Base-by-base conservation (phyloP, 2,329 filamentous ascomycete species). In the Ciborinia camelliae region DNA sequence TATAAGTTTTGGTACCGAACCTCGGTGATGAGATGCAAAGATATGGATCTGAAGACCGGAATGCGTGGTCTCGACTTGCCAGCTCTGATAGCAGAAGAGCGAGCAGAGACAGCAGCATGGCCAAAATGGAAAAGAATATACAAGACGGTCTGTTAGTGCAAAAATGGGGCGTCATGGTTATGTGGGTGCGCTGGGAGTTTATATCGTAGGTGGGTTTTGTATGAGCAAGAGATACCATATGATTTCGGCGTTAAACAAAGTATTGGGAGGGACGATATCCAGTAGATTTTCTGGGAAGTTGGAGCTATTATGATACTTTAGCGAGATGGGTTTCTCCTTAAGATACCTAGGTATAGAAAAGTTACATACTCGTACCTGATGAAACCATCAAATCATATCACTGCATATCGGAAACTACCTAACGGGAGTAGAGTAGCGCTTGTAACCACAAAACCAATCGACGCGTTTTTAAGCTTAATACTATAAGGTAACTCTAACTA, bases 31-130 rank as follows among this genome's bases (percentile, higher is more conserved):
- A 81, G 83, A 23, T 78, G 84, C 41, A 80, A 82, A 59, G 89
- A 96, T 68, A 96, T 97, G 87, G 93, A 97, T 77, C 79, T 97
- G 68, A 85, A 89, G 66, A 96, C 92, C 0, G 94, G 94, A 2
- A 86, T 92, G 35, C 82, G 93, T 32, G 92, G 97, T 73, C 84
- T 97, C 65, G 93, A 97, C 75, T 79, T 97, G 52, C 86, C 87
- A 35, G 85, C 90, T 66, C 78, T 98, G 58, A 81, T 96, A 58
- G 87, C 88, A 50, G 90, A 96, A 76, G 94, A 97, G 80, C 79
- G 82, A 47, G 88, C 90, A 61, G 92, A 97, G 79, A 81, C 82
- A 72, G 84, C 82, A 39, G 75, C 77, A 5, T 94, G 90, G 91
- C 90, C 91, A 0, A 77, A 71, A 65, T 94, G 90, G 90, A 95